These are phyloP conservation scores for Cordyceps cicadae DNA, from an alignment of 2,329 filamentous ascomycete species.

Conservation along the genomic window DNA sequence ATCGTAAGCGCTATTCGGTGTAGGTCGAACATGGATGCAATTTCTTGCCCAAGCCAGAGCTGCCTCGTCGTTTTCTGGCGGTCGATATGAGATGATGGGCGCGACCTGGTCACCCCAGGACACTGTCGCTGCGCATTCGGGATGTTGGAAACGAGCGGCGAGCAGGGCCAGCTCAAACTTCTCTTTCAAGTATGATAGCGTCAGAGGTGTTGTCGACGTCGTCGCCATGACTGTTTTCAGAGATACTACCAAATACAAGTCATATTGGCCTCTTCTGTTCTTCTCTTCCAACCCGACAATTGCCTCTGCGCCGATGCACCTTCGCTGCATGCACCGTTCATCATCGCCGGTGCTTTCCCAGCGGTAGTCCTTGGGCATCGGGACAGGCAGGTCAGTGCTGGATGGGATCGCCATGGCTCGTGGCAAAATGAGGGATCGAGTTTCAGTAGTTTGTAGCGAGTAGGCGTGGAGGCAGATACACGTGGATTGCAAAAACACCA, in stretches of 20 bases:
- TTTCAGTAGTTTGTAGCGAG: too few relatives aligned
- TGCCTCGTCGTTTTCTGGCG: background rate
- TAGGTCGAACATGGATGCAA: background rate
- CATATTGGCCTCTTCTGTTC: background rate
- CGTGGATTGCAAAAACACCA: too few relatives aligned
- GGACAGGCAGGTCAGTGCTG: background rate
- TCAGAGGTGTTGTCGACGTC: background rate
- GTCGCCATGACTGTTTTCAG: background rate
- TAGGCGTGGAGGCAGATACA: too few relatives aligned
- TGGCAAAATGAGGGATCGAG: background rate
- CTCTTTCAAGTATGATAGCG: background rate
- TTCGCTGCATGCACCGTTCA: background rate
- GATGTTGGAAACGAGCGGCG: constrained; percentile 2
- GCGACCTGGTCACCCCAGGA: constrained; percentile 5
- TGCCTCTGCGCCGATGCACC: background rate
- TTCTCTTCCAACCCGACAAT: background rate
- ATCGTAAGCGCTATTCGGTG: background rate
- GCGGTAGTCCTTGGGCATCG: background rate
- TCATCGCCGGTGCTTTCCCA: background rate
- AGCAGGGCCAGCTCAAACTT: constrained; percentile 8
- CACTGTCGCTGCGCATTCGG: constrained; percentile 2
- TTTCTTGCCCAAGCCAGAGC: background rate
- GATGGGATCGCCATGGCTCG: background rate
- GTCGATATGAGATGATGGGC: background rate
- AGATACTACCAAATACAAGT: background rate